These are phyloP conservation scores for Teunomyces barrocoloradensis DNA, from an alignment of 805 yeast species.

Conservation along the genomic window DNA sequence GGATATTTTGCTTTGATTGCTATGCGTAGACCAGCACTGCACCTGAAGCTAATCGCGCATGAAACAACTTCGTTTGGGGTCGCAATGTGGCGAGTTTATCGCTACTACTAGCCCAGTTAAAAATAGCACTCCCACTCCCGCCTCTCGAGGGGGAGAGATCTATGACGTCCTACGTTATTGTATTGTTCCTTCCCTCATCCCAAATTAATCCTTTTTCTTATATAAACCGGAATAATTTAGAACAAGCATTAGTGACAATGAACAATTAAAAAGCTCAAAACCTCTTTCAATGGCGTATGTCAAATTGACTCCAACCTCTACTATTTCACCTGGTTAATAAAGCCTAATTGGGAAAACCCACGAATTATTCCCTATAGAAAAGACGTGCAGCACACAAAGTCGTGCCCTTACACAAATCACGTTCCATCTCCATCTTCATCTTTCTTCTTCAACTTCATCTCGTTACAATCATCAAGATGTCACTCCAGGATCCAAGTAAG, in stretches of 20 bases:
- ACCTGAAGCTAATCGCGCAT: neutral
- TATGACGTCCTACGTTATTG: too few species aligned
- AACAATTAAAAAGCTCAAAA: too few species aligned
- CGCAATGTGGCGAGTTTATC: neutral
- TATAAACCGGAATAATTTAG: too few species aligned
- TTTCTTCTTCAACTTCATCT: neutral
- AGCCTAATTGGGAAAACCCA: too few species aligned
- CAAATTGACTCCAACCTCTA: too few species aligned
- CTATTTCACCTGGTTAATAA: too few species aligned
- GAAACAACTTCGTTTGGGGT: neutral
- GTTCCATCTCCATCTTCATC: neutral
- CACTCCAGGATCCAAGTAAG: slow-evolving; percentile 24
- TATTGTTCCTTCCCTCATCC: too few species aligned
- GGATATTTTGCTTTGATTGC: neutral
- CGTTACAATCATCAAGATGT: neutral
- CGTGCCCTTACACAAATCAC: neutral
- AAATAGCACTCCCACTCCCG: neutral
- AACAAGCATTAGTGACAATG: too few species aligned
- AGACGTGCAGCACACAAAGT: neutral
- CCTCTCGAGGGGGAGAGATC: too few species aligned
- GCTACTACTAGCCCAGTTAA: neutral
- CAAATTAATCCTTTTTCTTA: too few species aligned
- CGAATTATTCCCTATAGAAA: too few species aligned
- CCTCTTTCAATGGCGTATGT: too few species aligned
- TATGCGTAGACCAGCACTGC: neutral